These are phyloP conservation scores for Penicillium daleae DNA, from an alignment of 495 filamentous ascomycete species.

Conservation along the genomic window DNA sequence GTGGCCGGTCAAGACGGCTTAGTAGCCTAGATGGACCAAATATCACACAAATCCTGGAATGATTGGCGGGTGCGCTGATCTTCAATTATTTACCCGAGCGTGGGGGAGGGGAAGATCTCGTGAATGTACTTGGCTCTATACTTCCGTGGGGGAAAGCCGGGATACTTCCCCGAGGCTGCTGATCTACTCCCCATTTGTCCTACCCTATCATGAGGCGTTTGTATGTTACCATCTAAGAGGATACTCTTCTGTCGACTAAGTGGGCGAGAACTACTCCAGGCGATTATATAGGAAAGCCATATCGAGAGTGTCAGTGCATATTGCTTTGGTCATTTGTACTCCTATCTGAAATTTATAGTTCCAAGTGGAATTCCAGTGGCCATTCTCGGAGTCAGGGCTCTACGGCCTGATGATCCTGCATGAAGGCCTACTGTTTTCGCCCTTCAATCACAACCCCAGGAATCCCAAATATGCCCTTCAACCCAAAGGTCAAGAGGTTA, in stretches of 20 bases:
- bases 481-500: slow-evolving; percentile 32
- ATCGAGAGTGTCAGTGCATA: too few species aligned
- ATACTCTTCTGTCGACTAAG: neutral
- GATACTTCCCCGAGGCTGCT: neutral
- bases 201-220: neutral
- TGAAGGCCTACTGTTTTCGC: neutral
- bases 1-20: neutral
- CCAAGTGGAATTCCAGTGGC: too few species aligned
- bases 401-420: too few species aligned
- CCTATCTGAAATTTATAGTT: too few species aligned
- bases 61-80: neutral
- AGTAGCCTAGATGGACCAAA: neutral
- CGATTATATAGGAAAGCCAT: too few species aligned
- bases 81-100: neutral
- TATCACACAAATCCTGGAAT: neutral
- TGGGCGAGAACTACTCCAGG: neutral
- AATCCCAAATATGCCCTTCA: slow-evolving; percentile 10
- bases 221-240: too few species aligned
- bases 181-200: neutral
- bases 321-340: too few species aligned
- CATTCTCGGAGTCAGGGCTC: too few species aligned
- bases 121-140: slow-evolving; percentile 27
- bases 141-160: neutral
- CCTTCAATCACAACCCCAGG: slow-evolving; percentile 6
- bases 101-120: slow-evolving; percentile 18